Evolutionary conservation across 2,329 filamentous ascomycete species (phyloP), one percentile per base, ranked within the genome.

Genomic region (Cladosporium oxysporum): DNA sequence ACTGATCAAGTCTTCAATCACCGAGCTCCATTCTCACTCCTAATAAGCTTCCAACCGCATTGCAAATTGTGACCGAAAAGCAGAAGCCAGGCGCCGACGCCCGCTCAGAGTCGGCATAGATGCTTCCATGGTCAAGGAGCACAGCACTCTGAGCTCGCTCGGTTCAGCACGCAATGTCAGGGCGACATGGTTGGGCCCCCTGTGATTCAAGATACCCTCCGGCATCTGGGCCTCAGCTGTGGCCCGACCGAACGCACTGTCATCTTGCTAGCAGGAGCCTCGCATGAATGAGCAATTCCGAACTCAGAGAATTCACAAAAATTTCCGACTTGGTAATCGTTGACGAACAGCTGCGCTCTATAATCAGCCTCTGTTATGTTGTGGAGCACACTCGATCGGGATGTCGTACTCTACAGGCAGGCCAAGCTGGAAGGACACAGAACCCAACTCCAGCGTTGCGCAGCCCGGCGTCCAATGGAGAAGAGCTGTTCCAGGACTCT

Each of bases 271-370:
- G 33, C 33, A 14, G 8, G 11, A 4, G 33, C 14, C 33, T 35
- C 3, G 12, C 8, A 35, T 12, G 33, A 35, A 11, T 12, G 14
- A 35, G 33, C 33, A 8, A 8, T 14, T 8, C 14, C 14, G 12
- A 4, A 12, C 33, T 35, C 6, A 8, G 33, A 14, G 33, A 14
- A 14, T 12, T 35, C 33, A 14, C 33, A 8, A 3, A 14, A 89
- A 73, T 88, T 88, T 2, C 86, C 87, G 69, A 88, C 92, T 75
- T 93, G 90, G 76, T 88, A 93, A 1, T 90, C 91, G 71, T 93
- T 93, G 53, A 93, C 87, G 72, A 85, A 93, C 7, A 93, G 77
- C 71, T 90, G 84, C 1, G 82, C 86, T n/a, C 90, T 82, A 68
- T 89, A 90, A 12, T 49, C 29, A 14, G 68, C 62, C 35, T 81